phyloP scores from a whole-genome alignment of 192 early-diverging fungal species.

The Backusella australiensis region DNA sequence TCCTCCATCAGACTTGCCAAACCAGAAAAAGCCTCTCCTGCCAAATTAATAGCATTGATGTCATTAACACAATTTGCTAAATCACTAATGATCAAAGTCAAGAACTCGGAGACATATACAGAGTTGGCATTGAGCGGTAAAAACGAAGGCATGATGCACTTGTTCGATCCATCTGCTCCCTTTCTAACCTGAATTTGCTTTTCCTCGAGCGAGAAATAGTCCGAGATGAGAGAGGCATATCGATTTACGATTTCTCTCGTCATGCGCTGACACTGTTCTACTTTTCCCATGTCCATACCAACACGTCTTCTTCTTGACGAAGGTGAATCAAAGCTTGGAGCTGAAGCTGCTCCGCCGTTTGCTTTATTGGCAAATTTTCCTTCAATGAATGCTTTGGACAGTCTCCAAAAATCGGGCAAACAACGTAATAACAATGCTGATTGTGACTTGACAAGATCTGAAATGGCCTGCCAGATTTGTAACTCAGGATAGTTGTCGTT shows the following conservation, averaged over 20 bases:
- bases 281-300: constrained; percentile 57
- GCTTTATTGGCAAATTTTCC: constrained; percentile 68
- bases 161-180: not conserved
- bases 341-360: not conserved
- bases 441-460: constrained; percentile 66
- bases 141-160: constrained; percentile 6
- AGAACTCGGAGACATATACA: constrained; percentile 69
- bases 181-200: not conserved
- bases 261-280: constrained; percentile 66
- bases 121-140: constrained; percentile 57
- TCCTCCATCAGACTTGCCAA: constrained; percentile 70
- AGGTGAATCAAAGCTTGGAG: not conserved
- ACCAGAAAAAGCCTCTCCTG: constrained; percentile 64
- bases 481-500: constrained; percentile 59
- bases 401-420: constrained; percentile 92
- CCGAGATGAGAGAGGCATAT: constrained; percentile 55
- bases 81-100: constrained; percentile 70
- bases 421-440: constrained; percentile 72
- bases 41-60: constrained; percentile 70
- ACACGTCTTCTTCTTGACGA: constrained; percentile 34
- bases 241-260: constrained; percentile 60
- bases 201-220: constrained; percentile 42
- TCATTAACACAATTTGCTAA: constrained; percentile 78
- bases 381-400: constrained; percentile 85
- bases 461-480: constrained; percentile 71